Evolutionary conservation across 1,139 yeast genomes (phyloP).

Genomic region (Suhomyces wounanorum): DNA sequence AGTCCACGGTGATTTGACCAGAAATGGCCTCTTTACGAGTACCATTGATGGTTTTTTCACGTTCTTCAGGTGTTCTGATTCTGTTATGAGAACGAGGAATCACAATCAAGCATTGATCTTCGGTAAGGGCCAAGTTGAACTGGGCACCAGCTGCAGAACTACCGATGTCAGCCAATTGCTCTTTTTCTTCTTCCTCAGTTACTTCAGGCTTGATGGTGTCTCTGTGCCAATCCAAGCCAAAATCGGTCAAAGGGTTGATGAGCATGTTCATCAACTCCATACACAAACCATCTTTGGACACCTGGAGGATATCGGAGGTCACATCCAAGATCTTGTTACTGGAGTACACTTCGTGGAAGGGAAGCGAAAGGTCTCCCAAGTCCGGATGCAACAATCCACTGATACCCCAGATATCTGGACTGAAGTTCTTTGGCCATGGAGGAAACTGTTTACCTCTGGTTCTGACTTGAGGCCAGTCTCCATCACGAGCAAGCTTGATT

Average conservation of each 20-base stretch:
- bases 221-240: conserved; percentile 60
- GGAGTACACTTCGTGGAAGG: conserved; percentile 50
- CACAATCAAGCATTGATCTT: conserved; percentile 53
- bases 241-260: conserved; percentile 57
- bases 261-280: conserved; percentile 62
- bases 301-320: conserved; percentile 49
- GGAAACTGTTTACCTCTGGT: conserved; percentile 60
- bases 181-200: conserved; percentile 48
- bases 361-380: conserved; percentile 37
- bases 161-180: conserved; percentile 31
- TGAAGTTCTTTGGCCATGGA: conserved; percentile 58
- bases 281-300: conserved; percentile 36
- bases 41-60: conserved; percentile 41
- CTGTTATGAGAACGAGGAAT: conserved; percentile 55
- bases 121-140: conserved; percentile 54
- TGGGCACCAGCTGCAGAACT: conserved; percentile 55
- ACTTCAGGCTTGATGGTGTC: conserved; percentile 56
- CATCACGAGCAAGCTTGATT: conserved; percentile 49
- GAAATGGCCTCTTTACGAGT: conserved; percentile 40
- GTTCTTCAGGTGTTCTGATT: conserved; percentile 49
- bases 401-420: conserved; percentile 61
- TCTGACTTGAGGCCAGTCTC: conserved; percentile 55
- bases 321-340: conserved; percentile 43
- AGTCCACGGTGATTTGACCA: conserved; percentile 45
- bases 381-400: conserved; percentile 55